phyloP scores from a whole-genome alignment of 257 asterid species.

The Petrea volubilis region DNA sequence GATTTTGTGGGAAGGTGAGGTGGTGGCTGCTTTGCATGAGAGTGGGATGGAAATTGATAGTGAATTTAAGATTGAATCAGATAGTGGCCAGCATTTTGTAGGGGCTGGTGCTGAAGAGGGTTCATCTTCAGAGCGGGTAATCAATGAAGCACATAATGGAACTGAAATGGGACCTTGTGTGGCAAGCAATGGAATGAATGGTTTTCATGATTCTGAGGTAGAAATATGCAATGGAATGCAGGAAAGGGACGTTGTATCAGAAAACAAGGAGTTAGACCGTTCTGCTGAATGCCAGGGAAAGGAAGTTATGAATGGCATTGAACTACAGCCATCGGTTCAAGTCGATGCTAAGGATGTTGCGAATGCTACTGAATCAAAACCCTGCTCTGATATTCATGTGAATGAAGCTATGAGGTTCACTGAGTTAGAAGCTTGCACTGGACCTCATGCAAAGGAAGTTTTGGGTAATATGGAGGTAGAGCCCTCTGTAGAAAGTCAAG shows the following conservation, averaged over 20 bases:
- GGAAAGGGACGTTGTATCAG: conserved; percentile 3
- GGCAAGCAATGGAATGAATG: conserved; percentile 4
- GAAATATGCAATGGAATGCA: conserved; percentile 9
- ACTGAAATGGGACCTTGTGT: conserved; percentile 24
- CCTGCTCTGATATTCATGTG: conserved; percentile 10
- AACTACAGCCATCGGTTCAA: conserved; percentile 21
- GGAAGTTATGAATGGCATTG: conserved; percentile 27
- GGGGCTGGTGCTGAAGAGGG: conserved; percentile 27
- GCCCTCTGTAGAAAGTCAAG: conserved; percentile 17
- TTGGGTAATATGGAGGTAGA: conserved; percentile 9
- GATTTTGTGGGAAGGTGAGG: conserved; percentile 30
- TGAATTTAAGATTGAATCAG: conserved; percentile 28
- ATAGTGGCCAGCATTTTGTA: conserved; percentile 24
- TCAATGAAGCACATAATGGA: conserved; percentile 13
- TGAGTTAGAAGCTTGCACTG: conserved; percentile 18
- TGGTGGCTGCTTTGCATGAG: conserved; percentile 27
- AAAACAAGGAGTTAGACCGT: conserved; percentile 16
- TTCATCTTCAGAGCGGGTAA: conserved; percentile 30
- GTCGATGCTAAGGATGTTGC: conserved; percentile 43
- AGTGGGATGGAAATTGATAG: conserved; percentile 39
- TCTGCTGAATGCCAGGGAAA: conserved; percentile 14
- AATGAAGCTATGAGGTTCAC: not conserved
- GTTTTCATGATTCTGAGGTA: not conserved
- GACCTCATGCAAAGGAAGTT: conserved; percentile 14
- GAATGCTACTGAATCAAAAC: conserved; percentile 23